Base-by-base conservation (phyloP, 208 protist genomes). In the Borovskyia barvae region DNA sequence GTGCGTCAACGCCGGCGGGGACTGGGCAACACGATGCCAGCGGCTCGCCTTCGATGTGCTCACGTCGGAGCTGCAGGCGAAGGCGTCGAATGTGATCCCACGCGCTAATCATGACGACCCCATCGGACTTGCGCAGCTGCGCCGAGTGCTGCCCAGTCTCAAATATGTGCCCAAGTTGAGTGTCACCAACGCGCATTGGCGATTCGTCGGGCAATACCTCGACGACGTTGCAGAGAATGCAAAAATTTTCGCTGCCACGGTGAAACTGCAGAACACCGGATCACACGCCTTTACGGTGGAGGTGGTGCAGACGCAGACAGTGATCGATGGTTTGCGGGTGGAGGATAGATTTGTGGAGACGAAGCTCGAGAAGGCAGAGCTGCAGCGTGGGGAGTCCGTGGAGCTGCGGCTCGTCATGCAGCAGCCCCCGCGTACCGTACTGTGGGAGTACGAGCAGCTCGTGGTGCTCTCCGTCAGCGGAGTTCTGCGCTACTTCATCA, bases 1-100 rank as follows among this genome's bases (percentile, higher is more conserved):
- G 12, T 84, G 74, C 61, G 52, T 84, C 17, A 84, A 86, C 52
- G 53, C 63, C 22, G 77, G 82, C 53, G 45, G 56, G 41, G 75
- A 85, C n/a, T 92, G 82, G 82, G 65, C 68, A 22, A 56, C 77
- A 46, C 50, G 66, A 41, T 92, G 85, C 61, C 88, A 94, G 68
- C 76, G 48, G 6, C 58, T 85, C n/a, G 82, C 88, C 24, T 72
- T 91, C 39, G 67, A 73, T 32, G 55, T 90, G 36, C 66, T 94
- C 14, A 60, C 67, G 15, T 37, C 61, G 15, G 84, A 94, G 64
- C 54, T 94, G 58, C 67, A 82, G 51, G 78, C 80, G 15, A 72
- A 71, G 35, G 48, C 72, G 28, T 60, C 57, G 9, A 78, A 73
- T 37, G 67, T 82, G 1, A 72, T 81, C 39, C 73, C 77, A 7